Evolutionary conservation across 2,329 filamentous ascomycete genomes (phyloP).

Genomic region (Trichophyton verrucosum): DNA sequence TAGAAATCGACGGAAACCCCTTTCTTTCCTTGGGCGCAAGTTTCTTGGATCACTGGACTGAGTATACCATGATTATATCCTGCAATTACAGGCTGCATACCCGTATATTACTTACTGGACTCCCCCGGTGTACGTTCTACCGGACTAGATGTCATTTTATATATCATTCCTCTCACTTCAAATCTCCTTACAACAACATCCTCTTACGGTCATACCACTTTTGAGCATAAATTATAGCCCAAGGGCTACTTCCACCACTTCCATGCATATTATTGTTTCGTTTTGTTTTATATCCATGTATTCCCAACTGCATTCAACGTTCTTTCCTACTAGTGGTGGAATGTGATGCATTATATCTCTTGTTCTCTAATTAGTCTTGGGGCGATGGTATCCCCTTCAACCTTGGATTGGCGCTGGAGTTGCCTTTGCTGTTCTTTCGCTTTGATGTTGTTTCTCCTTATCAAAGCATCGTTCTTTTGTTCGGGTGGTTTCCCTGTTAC

Average conservation of each 20-base stretch:
- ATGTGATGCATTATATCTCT: neutral
- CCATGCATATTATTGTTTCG: neutral
- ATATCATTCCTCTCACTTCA: neutral
- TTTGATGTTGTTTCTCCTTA: neutral
- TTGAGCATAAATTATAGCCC: neutral
- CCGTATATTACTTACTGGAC: too few species aligned
- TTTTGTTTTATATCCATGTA: neutral
- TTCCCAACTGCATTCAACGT: neutral
- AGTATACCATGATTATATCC: neutral
- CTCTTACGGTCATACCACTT: neutral
- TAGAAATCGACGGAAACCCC: constrained; percentile 15
- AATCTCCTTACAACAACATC: neutral
- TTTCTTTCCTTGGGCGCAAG: constrained; percentile 28
- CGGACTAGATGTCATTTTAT: neutral
- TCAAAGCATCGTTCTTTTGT: neutral
- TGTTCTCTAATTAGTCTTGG: neutral
- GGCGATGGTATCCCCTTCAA: neutral
- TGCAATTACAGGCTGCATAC: too few species aligned
- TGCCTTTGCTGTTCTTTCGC: neutral
- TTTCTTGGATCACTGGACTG: constrained; percentile 21
- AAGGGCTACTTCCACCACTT: neutral
- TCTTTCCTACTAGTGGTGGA: neutral
- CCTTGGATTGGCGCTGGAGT: neutral
- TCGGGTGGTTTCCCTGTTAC: neutral
- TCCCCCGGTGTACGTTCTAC: neutral